These are phyloP conservation scores for Daldinia grandis DNA, from an alignment of 495 filamentous ascomycete genomes.

Conservation along the genomic window DNA sequence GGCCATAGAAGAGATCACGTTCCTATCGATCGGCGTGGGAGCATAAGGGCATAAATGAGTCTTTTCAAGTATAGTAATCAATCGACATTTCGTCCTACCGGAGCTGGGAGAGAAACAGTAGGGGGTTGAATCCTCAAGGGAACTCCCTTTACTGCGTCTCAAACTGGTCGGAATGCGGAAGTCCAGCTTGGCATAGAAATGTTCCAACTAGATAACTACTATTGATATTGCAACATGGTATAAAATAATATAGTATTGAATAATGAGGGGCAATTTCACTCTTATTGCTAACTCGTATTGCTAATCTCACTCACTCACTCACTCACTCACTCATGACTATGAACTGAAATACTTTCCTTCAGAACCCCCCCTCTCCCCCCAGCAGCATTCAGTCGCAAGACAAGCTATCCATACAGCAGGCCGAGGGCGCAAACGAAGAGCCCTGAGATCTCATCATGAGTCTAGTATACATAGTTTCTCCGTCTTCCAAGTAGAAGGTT, in stretches of 20 bases:
- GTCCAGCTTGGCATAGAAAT: neutral
- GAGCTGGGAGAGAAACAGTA: neutral
- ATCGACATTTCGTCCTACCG: neutral
- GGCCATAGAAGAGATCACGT: neutral
- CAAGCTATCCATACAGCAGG: slow-evolving; percentile 7
- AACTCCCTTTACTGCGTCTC: neutral
- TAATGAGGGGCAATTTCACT: neutral
- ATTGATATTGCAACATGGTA: neutral
- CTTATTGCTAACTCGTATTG: neutral
- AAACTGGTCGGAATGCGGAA: neutral
- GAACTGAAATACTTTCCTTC: neutral
- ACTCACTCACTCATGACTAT: neutral
- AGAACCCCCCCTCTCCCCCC: too few relatives aligned
- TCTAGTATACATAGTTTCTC: neutral
- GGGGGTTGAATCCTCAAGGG: neutral
- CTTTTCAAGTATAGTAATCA: slow-evolving; percentile 15
- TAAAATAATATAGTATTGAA: neutral
- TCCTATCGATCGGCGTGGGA: slow-evolving; percentile 3
- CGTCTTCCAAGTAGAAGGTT: slow-evolving; percentile 10
- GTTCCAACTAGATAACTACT: neutral
- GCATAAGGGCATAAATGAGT: slow-evolving; percentile 1
- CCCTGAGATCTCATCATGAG: neutral
- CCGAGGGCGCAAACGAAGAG: neutral
- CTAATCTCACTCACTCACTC: neutral
- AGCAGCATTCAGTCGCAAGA: neutral